These are phyloP conservation scores for Benincasa hispida DNA, from an alignment of 306 rosid species.

Conservation along the genomic window DNA sequence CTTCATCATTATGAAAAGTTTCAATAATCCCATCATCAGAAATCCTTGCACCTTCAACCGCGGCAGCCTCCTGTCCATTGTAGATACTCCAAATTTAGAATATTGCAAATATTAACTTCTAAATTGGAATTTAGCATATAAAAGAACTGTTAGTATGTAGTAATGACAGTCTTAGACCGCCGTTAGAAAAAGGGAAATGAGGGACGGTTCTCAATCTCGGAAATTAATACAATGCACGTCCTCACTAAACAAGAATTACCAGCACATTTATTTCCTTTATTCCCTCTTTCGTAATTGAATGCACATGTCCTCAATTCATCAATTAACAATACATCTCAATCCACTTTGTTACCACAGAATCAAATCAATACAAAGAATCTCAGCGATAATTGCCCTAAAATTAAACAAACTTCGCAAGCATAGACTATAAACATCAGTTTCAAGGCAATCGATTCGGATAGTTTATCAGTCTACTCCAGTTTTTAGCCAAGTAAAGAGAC, in stretches of 20 bases:
- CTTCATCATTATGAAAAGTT: conserved; percentile 66
- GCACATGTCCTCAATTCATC: neutral
- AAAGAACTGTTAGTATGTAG: neutral
- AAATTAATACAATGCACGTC: neutral
- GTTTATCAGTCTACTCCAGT: neutral
- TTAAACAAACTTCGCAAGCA: too few relatives aligned
- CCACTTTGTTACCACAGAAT: neutral
- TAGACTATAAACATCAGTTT: too few relatives aligned
- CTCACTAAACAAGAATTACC: neutral
- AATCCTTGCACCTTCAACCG: conserved; percentile 39
- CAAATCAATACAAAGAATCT: neutral
- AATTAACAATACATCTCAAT: neutral
- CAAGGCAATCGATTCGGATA: too few relatives aligned
- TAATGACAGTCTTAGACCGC: neutral
- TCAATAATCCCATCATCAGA: conserved; percentile 54
- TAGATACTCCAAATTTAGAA: neutral
- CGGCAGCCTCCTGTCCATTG: conserved; percentile 46
- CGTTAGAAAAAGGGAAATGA: neutral
- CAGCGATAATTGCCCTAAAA: too few relatives aligned
- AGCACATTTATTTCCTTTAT: neutral
- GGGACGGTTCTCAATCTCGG: neutral
- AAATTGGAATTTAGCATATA: neutral
- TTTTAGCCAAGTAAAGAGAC: neutral
- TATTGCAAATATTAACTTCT: neutral
- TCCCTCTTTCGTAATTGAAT: neutral